A percentile compares a stretch with the other conserved stretches of the same genome.
These are phyloP conservation scores for Quercus robur DNA, from an alignment of 306 rosid genomes.

Conservation along the genomic window DNA sequence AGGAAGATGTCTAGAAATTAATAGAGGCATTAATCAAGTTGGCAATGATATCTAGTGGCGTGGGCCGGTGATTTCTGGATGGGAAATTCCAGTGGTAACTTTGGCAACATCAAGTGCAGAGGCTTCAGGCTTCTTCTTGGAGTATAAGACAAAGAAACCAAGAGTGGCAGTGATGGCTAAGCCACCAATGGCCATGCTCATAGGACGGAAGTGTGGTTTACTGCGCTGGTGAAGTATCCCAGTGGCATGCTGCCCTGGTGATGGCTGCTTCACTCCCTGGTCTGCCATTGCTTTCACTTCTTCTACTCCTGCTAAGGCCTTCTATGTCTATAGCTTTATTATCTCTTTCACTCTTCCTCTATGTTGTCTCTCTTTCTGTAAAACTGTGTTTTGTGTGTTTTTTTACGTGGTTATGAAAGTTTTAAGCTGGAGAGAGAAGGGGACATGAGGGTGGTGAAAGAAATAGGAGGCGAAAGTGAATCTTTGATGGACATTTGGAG, in stretches of 20 bases:
- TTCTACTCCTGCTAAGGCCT: constrained; percentile 27
- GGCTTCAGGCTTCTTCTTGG: constrained; percentile 72
- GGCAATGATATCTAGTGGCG: background rate
- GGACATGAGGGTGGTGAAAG: background rate
- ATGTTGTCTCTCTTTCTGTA: background rate
- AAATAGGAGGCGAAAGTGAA: background rate
- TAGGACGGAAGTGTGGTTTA: constrained; percentile 37
- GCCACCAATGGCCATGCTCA: constrained; percentile 57
- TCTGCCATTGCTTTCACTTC: constrained; percentile 24
- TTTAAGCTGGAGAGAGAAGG: background rate
- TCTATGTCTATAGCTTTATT: background rate
- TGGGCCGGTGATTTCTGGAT: constrained; percentile 37
- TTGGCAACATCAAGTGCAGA: constrained; percentile 63
- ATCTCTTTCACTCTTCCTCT: background rate
- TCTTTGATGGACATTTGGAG: background rate
- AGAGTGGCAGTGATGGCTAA: constrained; percentile 43
- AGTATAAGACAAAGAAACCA: constrained; percentile 46
- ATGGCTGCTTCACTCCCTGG: constrained; percentile 21
- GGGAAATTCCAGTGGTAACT: constrained; percentile 35
- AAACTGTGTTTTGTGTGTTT: background rate
- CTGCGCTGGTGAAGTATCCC: constrained; percentile 50
- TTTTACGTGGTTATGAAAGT: constrained; percentile 1
- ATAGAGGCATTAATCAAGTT: background rate
- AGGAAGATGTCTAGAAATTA: background rate
- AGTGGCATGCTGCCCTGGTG: constrained; percentile 28